Base-by-base conservation (phyloP, 176 grass and related monocot species). In the Carex scoparia region DNA sequence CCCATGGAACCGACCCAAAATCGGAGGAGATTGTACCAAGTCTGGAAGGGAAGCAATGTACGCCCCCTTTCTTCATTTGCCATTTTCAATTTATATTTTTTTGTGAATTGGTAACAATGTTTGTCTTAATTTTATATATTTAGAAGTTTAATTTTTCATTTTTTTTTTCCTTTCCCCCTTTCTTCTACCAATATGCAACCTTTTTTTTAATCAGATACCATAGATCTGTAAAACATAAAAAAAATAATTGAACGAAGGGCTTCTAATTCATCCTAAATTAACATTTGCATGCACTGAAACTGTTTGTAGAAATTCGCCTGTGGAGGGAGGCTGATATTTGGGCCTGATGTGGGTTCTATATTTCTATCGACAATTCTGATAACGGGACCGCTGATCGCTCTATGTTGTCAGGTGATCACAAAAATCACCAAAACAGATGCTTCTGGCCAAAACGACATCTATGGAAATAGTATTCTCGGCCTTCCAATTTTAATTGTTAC, bases 1-100 rank as follows among this genome's bases (percentile, higher is more conserved):
- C 67, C 11, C 7, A 76, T 87, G 84, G 64, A 83, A 63, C 11
- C 33, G 62, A 79, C 90, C 33, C 74, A 73, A 16, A 84, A 84
- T n/a, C 48, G 76, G 67, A 93, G 58, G 86, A 90, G 92, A 83
- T 79, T 93, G n/a, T 94, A 94, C 74, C 86, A 86, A 91, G 91
- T 98, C 58, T 98, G 95, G 95, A 89, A 84, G 64, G 95, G 95
- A 85, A 98, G 85, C 92, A 94, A 98, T 78, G 92, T 97, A 87
- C 23, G 89, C 12, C n/a, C 33, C 10, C 10, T 19, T 32, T 86
- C 40, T 30, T 87, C 40, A 75, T n/a, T 16, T 16, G 14, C 81
- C 37, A 74, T 46, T 44, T 65, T 23, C 27, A 53, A 10, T 69
- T 1, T 61, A 11, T 2, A 10, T 84, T 11, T 61, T 13, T 65